Percentiles rank a stretch among this genome's conserved stretches.
Evolutionary conservation across 306 rosid genomes (phyloP).

Genomic region (Cicer arietinum): DNA sequence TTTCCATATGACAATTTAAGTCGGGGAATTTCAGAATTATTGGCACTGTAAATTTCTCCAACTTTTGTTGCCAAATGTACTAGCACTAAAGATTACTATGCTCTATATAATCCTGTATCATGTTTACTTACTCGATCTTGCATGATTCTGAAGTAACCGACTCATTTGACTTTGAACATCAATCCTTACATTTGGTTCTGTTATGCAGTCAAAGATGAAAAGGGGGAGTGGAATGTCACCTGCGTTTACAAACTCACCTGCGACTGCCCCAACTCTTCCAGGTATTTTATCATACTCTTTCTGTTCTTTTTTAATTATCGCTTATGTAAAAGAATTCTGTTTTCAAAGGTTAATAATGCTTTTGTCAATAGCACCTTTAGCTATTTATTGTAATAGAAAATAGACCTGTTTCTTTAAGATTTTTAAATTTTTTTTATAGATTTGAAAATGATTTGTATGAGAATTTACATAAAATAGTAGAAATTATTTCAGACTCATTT

Average conservation of each 20-base stretch:
- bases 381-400: too few species aligned
- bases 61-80: conserved; percentile 1
- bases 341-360: too few species aligned
- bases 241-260: conserved; percentile 45
- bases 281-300: conserved; percentile 54
- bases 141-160: not conserved
- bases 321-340: too few species aligned
- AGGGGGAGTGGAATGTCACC: conserved; percentile 74
- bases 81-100: conserved; percentile 5
- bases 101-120: conserved; percentile 20
- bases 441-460: too few species aligned
- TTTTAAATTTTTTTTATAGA: too few species aligned
- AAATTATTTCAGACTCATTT: too few species aligned
- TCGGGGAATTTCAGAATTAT: conserved; percentile 3
- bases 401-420: too few species aligned
- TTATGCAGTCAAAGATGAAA: conserved; percentile 81
- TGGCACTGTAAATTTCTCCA: conserved; percentile 27
- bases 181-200: conserved; percentile 38
- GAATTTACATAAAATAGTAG: too few species aligned
- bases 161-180: not conserved
- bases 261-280: conserved; percentile 49
- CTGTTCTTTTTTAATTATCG: too few species aligned
- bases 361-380: too few species aligned
- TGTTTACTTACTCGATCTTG: conserved; percentile 9
- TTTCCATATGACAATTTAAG: conserved; percentile 16